Evolutionary conservation across 2,329 filamentous ascomycete genomes (phyloP).

Genomic region (Monilinia vaccinii-corymbosi): DNA sequence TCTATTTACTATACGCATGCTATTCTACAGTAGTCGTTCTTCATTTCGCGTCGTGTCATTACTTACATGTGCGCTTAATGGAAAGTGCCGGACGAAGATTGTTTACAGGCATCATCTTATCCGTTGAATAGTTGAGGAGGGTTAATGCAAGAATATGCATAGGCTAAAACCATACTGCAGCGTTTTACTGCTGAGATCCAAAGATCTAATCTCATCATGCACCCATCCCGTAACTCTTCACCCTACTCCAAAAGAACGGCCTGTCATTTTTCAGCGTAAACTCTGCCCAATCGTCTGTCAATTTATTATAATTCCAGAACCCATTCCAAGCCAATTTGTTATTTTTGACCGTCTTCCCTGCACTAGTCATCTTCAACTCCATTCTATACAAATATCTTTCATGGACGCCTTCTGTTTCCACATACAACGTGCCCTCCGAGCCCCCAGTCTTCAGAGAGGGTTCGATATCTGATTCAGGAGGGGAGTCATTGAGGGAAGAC

Average conservation of each 20-base stretch:
- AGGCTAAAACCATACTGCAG: too few species aligned
- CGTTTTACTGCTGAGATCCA: neutral
- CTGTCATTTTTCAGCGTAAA: conserved; percentile 60
- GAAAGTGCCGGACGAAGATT: neutral
- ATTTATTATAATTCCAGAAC: conserved; percentile 81
- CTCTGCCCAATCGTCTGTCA: conserved; percentile 85
- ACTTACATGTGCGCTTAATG: neutral
- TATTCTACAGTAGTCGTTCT: too few species aligned
- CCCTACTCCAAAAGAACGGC: conserved; percentile 58
- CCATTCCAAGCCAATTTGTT: conserved; percentile 85
- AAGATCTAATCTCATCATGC: conserved; percentile 26
- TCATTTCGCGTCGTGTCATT: neutral
- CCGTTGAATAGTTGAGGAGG: neutral
- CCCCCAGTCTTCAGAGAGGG: conserved; percentile 22
- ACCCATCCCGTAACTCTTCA: conserved; percentile 50
- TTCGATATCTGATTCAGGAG: conserved; percentile 21
- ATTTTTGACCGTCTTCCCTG: conserved; percentile 58
- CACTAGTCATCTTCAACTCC: conserved; percentile 61
- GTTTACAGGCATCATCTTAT: neutral
- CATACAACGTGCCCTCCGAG: conserved; percentile 57
- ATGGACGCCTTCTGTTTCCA: conserved; percentile 80
- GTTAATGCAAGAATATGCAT: neutral
- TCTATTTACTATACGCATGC: neutral
- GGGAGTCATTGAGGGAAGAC: conserved; percentile 26
- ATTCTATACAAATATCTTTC: conserved; percentile 77